phyloP scores from a whole-genome alignment of 1,284 basidiomycete species.

The Cryptococcus maquisensis region DNA sequence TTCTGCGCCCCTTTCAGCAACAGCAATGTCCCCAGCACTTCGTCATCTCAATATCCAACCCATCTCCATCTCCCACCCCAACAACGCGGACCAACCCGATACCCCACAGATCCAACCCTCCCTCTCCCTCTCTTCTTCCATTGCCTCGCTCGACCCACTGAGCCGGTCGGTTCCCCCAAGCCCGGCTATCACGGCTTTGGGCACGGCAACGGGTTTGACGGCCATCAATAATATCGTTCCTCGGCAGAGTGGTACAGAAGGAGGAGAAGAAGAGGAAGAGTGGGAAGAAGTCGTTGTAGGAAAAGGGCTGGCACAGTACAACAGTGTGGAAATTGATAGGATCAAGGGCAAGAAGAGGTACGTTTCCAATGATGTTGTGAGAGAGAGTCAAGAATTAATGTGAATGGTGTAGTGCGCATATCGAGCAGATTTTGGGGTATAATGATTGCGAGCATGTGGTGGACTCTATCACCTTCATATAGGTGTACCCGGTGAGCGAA shows the following conservation, averaged over 20 bases:
- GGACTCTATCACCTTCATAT: slow-evolving; percentile 64
- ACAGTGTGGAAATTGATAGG: slow-evolving; percentile 81
- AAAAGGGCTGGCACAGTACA: slow-evolving; percentile 91
- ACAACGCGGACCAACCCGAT: slow-evolving; percentile 23
- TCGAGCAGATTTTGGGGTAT: slow-evolving; percentile 78
- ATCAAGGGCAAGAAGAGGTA: slow-evolving; percentile 89
- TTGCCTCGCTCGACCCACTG: slow-evolving; percentile 47
- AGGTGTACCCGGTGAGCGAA: background rate
- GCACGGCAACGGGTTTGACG: slow-evolving; percentile 15
- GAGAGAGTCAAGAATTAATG: background rate
- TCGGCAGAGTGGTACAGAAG: background rate
- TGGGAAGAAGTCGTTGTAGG: slow-evolving; percentile 87
- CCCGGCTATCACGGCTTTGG: slow-evolving; percentile 31
- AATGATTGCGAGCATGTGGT: slow-evolving; percentile 95
- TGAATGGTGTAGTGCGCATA: slow-evolving; percentile 61
- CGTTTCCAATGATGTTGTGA: slow-evolving; percentile 22
- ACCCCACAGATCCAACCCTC: slow-evolving; percentile 46
- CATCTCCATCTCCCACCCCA: slow-evolving; percentile 4
- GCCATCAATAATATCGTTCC: slow-evolving; percentile 7
- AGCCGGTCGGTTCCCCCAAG: slow-evolving; percentile 28
- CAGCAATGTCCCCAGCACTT: slow-evolving; percentile 8
- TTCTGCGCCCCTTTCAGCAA: background rate
- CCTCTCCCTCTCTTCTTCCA: slow-evolving; percentile 43
- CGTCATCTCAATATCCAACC: slow-evolving; percentile 3
- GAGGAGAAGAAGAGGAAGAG: slow-evolving; percentile 49